Evolutionary conservation across 2,329 filamentous ascomycete genomes (phyloP).

Genomic region (Talaromyces sp.): DNA sequence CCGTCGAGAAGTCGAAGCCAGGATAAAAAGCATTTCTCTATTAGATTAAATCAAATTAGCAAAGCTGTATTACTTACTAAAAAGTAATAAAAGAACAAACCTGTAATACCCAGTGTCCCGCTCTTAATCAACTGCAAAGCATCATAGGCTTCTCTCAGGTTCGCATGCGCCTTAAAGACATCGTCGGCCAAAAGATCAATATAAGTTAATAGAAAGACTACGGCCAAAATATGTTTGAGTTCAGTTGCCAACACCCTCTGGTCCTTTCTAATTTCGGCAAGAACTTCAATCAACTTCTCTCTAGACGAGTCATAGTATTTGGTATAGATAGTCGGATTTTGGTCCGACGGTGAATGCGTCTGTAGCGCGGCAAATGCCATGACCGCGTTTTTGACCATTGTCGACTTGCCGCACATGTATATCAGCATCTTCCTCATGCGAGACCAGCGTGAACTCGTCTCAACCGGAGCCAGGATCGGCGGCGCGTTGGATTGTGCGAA

Average conservation of each 20-base stretch:
- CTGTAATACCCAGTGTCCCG: constrained; percentile 18
- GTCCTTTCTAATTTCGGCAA: constrained; percentile 2
- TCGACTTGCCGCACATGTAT: constrained; percentile 44
- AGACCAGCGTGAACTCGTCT: constrained; percentile 51
- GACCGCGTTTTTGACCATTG: constrained; percentile 46
- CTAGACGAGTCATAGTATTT: constrained; percentile 25
- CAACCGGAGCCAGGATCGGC: constrained; percentile 44
- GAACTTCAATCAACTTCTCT: constrained; percentile 19
- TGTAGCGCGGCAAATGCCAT: constrained; percentile 49
- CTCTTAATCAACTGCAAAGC: constrained; percentile 42
- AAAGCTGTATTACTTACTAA: background rate
- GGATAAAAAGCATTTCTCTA: constrained; percentile 48
- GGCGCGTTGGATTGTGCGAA: constrained; percentile 7
- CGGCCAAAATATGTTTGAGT: constrained; percentile 44
- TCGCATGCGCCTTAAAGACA: constrained; percentile 45
- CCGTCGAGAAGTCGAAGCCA: constrained; percentile 56
- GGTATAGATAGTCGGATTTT: constrained; percentile 1
- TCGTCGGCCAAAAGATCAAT: constrained; percentile 46
- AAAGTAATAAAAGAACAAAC: background rate
- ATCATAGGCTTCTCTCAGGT: constrained; percentile 48
- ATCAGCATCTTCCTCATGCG: constrained; percentile 47
- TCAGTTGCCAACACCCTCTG: constrained; percentile 5
- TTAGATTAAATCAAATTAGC: background rate
- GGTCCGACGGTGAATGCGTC: constrained; percentile 27
- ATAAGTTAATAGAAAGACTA: constrained; percentile 53